These are phyloP conservation scores for Diaporthe capsici DNA, from an alignment of 2,329 filamentous ascomycete genomes.

Conservation along the genomic window DNA sequence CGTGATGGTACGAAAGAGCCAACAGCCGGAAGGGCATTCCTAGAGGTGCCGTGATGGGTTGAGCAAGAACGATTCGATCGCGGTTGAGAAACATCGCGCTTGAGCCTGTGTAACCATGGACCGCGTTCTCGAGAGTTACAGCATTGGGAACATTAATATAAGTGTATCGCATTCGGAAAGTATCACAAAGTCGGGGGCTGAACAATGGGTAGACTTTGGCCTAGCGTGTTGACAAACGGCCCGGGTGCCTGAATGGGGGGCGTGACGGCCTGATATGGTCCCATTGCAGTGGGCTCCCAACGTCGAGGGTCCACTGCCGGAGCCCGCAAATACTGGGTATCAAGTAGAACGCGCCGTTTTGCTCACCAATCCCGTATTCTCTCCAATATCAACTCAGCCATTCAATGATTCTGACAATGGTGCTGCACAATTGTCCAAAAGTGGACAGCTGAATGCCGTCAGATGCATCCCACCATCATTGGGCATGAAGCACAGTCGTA, in stretches of 20 bases:
- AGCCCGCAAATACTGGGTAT: background rate
- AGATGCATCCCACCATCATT: background rate
- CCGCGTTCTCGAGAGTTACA: background rate
- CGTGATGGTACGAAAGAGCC: background rate
- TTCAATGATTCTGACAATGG: background rate
- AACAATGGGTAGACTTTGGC: background rate
- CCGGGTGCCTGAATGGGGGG: background rate
- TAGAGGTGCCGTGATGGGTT: background rate
- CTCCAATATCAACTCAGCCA: background rate
- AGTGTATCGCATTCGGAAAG: background rate
- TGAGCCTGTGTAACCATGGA: background rate
- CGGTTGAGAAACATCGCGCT: background rate
- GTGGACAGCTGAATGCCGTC: background rate
- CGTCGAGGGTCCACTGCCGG: background rate
- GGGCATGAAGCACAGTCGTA: background rate
- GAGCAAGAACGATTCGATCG: background rate
- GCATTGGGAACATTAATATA: background rate
- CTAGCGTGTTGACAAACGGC: background rate
- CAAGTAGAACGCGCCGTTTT: background rate
- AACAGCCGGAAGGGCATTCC: background rate
- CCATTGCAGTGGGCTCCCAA: background rate
- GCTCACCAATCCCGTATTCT: background rate
- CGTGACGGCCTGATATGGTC: background rate
- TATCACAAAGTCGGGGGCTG: background rate
- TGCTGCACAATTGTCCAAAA: background rate